Conservation (phyloP, 768 basidiomycete genomes). For the Glaciozyma antarctica region DNA sequence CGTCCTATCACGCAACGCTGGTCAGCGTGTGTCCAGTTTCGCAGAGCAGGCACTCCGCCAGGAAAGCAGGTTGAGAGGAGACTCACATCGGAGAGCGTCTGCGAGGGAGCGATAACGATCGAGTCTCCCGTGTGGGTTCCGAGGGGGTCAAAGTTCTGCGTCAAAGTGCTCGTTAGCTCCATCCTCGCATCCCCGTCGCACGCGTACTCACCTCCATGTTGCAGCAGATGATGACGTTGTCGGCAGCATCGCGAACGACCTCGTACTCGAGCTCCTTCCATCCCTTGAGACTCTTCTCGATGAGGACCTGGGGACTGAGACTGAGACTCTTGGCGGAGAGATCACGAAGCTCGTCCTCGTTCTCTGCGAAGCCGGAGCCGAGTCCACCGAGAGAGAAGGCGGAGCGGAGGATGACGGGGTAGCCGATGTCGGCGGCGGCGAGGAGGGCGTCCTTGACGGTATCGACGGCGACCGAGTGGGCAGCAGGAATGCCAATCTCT, state of each 20-base stretch:
- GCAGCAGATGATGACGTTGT: constrained; percentile 97
- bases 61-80: background rate
- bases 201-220: constrained; percentile 57
- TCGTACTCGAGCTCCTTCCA: constrained; percentile 99
- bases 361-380: constrained; percentile 93
- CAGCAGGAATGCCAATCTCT: constrained; percentile 96
- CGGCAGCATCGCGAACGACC: constrained; percentile 93
- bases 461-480: constrained; percentile 93
- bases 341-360: constrained; percentile 88
- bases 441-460: constrained; percentile 82
- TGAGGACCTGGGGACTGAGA: constrained; percentile 87
- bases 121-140: constrained; percentile 99
- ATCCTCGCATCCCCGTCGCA: background rate
- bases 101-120: constrained; percentile 96
- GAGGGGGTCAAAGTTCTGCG: constrained; percentile 92
- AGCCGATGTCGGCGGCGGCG: constrained; percentile 84
- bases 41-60: no score
- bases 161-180: constrained; percentile 19
- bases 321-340: constrained; percentile 82
- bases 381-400: constrained; percentile 97
- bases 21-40: background rate
- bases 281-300: constrained; percentile 96
- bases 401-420: constrained; percentile 91
- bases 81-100: constrained; percentile 71
- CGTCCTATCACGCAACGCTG: constrained; percentile 36